These are phyloP conservation scores for Casuarina glauca DNA, from an alignment of 306 rosid species.

Conservation along the genomic window DNA sequence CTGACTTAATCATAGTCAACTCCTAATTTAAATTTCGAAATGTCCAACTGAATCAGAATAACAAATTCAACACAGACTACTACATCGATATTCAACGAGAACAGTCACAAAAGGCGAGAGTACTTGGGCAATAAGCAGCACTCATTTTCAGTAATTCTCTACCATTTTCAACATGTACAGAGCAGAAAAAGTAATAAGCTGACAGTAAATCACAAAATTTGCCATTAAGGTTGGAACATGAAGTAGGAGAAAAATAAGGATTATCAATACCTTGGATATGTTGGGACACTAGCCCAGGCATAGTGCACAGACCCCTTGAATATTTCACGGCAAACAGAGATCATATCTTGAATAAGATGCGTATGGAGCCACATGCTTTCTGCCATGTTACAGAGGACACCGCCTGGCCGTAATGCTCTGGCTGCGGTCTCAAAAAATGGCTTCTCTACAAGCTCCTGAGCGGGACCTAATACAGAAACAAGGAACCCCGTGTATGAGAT, in stretches of 20 bases:
- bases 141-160: neutral
- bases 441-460: slow-evolving; percentile 96
- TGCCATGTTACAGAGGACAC: slow-evolving; percentile 97
- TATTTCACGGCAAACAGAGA: slow-evolving; percentile 63
- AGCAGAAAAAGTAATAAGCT: neutral
- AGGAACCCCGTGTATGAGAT: slow-evolving; percentile 18
- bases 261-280: slow-evolving; percentile 74
- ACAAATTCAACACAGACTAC: neutral
- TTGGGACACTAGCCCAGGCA: slow-evolving; percentile 97
- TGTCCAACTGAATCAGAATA: neutral
- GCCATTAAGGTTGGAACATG: neutral
- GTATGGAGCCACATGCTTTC: slow-evolving; percentile 99
- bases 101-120: neutral
- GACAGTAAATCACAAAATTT: neutral
- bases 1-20: neutral
- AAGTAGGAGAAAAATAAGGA: neutral
- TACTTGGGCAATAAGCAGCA: neutral
- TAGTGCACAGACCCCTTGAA: slow-evolving; percentile 89
- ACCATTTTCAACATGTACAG: neutral
- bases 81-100: neutral
- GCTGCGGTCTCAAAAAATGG: slow-evolving; percentile 94
- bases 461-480: slow-evolving; percentile 68
- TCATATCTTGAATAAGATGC: slow-evolving; percentile 86
- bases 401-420: slow-evolving; percentile 89
- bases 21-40: neutral